These are phyloP conservation scores for Lyophyllum atratum DNA, from an alignment of 768 basidiomycete species.

Conservation along the genomic window DNA sequence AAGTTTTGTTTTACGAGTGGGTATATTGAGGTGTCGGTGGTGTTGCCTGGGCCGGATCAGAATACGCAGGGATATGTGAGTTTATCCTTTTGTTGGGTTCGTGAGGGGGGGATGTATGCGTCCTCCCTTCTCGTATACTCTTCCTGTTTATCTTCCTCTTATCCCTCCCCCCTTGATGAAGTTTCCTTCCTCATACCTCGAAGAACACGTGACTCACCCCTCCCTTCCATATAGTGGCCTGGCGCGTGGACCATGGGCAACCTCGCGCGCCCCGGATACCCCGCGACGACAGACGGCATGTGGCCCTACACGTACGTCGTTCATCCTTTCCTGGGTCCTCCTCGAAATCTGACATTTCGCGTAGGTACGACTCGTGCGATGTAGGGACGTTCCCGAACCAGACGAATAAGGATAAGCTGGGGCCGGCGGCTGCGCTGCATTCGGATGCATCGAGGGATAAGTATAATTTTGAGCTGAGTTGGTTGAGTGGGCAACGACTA, in stretches of 20 bases:
- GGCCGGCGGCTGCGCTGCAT: conserved; percentile 63
- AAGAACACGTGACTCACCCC: background rate
- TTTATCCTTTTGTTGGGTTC: conserved; percentile 10
- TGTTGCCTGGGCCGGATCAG: conserved; percentile 60
- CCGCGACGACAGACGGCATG: conserved; percentile 76
- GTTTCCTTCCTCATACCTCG: background rate
- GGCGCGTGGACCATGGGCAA: conserved; percentile 92
- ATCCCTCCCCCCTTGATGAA: too few relatives aligned
- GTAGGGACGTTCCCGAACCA: conserved; percentile 81
- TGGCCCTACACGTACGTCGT: conserved; percentile 77
- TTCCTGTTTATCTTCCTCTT: too few relatives aligned
- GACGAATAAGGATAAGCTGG: conserved; percentile 47
- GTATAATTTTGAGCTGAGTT: conserved; percentile 67
- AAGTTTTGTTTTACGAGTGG: conserved; percentile 86
- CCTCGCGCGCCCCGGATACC: conserved; percentile 79
- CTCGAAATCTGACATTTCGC: background rate
- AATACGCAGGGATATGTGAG: conserved; percentile 51
- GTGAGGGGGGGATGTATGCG: background rate
- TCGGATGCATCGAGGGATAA: conserved; percentile 47
- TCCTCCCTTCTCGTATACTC: background rate
- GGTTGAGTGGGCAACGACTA: conserved; percentile 75
- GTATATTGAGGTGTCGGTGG: conserved; percentile 69
- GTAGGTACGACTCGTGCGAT: conserved; percentile 67
- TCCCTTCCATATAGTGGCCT: conserved; percentile 58
- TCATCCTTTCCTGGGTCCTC: background rate